A percentile compares a stretch with the other conserved stretches of the same genome.
Evolutionary conservation across 164 flowering plant species (phyloP).

Genomic region (Tinospora cordifolia): DNA sequence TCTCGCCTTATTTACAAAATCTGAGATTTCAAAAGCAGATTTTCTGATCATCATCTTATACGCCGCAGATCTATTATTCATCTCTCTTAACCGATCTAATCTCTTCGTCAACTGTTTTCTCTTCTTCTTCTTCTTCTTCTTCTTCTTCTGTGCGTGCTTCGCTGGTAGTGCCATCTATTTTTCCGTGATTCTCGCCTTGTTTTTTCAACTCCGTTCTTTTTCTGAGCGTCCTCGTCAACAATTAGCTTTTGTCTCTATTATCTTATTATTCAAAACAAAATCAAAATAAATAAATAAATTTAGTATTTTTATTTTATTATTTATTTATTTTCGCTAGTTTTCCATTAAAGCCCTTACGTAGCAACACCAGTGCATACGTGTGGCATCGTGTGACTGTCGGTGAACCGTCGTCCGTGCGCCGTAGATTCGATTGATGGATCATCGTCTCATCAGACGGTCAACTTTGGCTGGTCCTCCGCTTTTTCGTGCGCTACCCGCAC

Average conservation of each 20-base stretch:
- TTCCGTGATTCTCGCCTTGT: neutral
- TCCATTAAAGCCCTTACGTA: neutral
- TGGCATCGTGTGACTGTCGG: neutral
- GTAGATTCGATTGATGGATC: neutral
- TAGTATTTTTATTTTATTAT: neutral
- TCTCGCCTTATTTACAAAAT: neutral
- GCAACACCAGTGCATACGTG: neutral
- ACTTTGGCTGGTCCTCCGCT: neutral
- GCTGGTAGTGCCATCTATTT: neutral
- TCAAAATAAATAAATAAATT: neutral
- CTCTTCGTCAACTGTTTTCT: neutral
- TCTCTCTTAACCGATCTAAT: conserved; percentile 3
- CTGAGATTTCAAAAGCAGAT: too few relatives aligned
- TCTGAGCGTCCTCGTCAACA: neutral
- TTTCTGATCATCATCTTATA: neutral
- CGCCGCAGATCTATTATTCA: neutral
- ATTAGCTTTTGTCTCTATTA: neutral
- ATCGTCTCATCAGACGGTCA: neutral
- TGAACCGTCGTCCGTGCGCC: neutral
- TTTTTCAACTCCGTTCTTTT: neutral
- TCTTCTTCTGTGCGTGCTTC: neutral
- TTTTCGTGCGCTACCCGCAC: neutral
- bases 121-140: too few relatives aligned
- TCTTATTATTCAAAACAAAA: too few relatives aligned
- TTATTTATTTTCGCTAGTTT: neutral